Evolutionary conservation across 2,329 filamentous ascomycete genomes (phyloP), one percentile per base, ranked within the genome.

Genomic region (Trichophyton schoenleinii): DNA sequence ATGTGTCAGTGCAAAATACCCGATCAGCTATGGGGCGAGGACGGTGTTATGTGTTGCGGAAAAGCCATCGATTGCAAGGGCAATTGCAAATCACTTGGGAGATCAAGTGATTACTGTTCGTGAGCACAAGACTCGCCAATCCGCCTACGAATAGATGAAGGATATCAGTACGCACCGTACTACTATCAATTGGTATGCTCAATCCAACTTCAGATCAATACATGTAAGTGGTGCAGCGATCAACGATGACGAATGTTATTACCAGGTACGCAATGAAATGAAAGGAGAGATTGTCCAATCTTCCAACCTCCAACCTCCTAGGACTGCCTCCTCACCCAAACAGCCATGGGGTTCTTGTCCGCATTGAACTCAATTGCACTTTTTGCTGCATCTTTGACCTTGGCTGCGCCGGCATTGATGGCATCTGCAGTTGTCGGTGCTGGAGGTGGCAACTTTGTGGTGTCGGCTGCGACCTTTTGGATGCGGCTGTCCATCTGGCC

Each of bases 31-130:
- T 61, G 49, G 42, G 15, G 58, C 53, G 8, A 60, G 25, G 44
- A 60, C 28, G 41, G 55, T 58, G 41, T 42, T 58, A 22, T 58
- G 55, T 34, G 55, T 58, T 58, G 55, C 55, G 34, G 55, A 42
- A 42, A 58, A 58, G 55, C 34, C 55, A 42, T 58, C 55, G 55
- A 58, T 58, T 58, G 34, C 55, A n/a, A 42, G 42, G 42, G 55
- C 55, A 42, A 58, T 58, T 58, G 55, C 55, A 58, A 58, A 58
- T 34, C 55, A 58, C n/a, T 58, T 58, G 55, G 55, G 55, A 38
- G 55, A 58, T 58, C 34, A 18, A 58, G 55, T 58, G 31, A 58
- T 41, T 42, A 58, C 55, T 18, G 55, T 58, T 41, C 34, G 34
- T 58, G 55, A 58, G 31, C n/a, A 41, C 34, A 58, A 58, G 55